Conservation (phyloP, 164 flowering plant genomes). For the Aristolochia californica region DNA sequence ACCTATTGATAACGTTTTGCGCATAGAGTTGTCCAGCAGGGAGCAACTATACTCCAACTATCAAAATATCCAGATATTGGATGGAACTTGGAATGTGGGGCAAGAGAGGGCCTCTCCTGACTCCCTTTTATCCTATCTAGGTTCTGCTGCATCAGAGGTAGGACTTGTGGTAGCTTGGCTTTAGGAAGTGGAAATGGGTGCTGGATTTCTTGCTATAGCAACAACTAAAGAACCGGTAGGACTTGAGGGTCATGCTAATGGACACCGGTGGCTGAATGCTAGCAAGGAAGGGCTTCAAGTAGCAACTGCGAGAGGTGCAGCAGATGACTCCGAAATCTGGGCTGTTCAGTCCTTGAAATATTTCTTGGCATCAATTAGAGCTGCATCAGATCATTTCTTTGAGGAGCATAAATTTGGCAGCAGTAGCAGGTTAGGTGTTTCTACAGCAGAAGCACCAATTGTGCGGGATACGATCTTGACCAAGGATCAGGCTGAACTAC, state of each 20-base stretch:
- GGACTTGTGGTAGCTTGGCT: slow-evolving; percentile 74
- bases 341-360: too few relatives aligned
- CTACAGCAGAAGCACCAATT: too few relatives aligned
- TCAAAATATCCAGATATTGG: slow-evolving; percentile 50
- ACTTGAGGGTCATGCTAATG: slow-evolving; percentile 80
- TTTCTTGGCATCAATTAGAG: too few relatives aligned
- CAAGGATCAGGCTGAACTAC: too few relatives aligned
- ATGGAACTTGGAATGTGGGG: slow-evolving; percentile 97
- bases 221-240: slow-evolving; percentile 99
- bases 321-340: too few relatives aligned
- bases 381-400: too few relatives aligned
- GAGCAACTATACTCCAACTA: slow-evolving; percentile 38
- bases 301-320: too few relatives aligned
- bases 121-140: slow-evolving; percentile 71
- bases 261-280: slow-evolving; percentile 81
- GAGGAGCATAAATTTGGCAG: too few relatives aligned
- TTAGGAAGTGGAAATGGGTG: too few relatives aligned
- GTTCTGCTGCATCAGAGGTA: slow-evolving; percentile 67
- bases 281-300: too few relatives aligned
- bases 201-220: slow-evolving; percentile 97
- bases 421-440: too few relatives aligned
- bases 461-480: too few relatives aligned
- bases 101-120: slow-evolving; percentile 84
- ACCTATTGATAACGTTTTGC: slow-evolving; percentile 58
- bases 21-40: slow-evolving; percentile 58